These are phyloP conservation scores for Yamadazyma aaseri DNA, from an alignment of 1,139 yeast genomes.

Conservation along the genomic window DNA sequence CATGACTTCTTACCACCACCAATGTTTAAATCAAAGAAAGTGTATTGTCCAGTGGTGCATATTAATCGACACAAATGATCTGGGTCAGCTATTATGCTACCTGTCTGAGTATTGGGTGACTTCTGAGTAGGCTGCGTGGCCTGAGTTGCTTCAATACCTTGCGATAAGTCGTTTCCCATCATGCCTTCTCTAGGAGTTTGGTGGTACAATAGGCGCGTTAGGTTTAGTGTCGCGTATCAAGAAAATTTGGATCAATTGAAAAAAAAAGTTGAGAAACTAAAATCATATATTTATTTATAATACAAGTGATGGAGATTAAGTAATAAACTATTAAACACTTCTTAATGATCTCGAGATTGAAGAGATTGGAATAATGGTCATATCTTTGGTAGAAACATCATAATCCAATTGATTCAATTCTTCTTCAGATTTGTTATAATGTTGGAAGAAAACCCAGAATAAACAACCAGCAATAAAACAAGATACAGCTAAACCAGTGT, in stretches of 20 bases:
- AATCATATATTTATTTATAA: too few species aligned
- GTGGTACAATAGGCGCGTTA: constrained; percentile 3
- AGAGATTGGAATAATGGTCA: constrained; percentile 21
- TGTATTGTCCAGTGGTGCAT: constrained; percentile 66
- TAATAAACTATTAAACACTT: constrained; percentile 18
- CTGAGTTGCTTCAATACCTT: constrained; percentile 44
- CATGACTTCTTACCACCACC: constrained; percentile 48
- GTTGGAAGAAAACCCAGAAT: constrained; percentile 63
- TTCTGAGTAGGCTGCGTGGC: constrained; percentile 66
- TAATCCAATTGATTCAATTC: constrained; percentile 57
- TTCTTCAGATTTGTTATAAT: constrained; percentile 59
- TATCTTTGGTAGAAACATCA: constrained; percentile 19
- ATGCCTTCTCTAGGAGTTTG: background rate
- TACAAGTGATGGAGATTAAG: too few species aligned
- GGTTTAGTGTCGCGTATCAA: constrained; percentile 1
- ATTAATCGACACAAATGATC: constrained; percentile 49
- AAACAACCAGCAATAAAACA: constrained; percentile 57
- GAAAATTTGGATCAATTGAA: constrained; percentile 1
- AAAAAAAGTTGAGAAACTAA: too few species aligned
- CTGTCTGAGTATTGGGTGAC: constrained; percentile 35
- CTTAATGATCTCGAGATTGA: constrained; percentile 24
- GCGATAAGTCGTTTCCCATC: constrained; percentile 3
- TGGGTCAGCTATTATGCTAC: constrained; percentile 26
- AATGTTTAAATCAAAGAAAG: constrained; percentile 40
- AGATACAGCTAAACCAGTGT: constrained; percentile 59